phyloP scores from a whole-genome alignment of 768 basidiomycete genomes.

The Calocybe indica region DNA sequence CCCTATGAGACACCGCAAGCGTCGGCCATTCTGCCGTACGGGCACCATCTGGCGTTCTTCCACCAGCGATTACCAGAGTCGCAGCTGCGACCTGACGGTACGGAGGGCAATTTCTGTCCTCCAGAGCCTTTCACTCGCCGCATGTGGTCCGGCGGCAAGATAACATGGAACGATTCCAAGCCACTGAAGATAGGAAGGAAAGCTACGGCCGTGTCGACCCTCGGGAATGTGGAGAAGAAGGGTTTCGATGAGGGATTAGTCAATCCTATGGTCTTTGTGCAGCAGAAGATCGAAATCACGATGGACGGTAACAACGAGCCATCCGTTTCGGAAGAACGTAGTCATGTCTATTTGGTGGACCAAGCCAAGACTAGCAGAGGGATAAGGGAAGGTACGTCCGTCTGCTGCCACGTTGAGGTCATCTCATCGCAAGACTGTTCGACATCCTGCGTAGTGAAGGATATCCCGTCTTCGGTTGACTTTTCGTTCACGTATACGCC shows the following conservation, averaged over 20 bases:
- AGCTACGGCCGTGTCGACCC: conserved; percentile 40
- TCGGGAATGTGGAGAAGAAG: conserved; percentile 54
- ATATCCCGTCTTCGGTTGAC: conserved; percentile 40
- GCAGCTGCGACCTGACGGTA: conserved; percentile 59
- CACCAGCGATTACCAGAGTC: conserved; percentile 57
- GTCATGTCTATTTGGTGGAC: conserved; percentile 57
- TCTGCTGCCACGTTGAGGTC: neutral
- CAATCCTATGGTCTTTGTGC: conserved; percentile 71
- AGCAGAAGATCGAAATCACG: conserved; percentile 51
- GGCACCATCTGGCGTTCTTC: conserved; percentile 74
- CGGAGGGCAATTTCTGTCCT: conserved; percentile 66
- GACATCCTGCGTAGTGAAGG: conserved; percentile 34
- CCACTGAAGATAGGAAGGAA: conserved; percentile 49
- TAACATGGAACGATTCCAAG: conserved; percentile 48
- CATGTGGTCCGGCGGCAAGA: conserved; percentile 80
- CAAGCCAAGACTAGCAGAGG: conserved; percentile 20
- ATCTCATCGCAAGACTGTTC: neutral
- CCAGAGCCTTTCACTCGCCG: conserved; percentile 67
- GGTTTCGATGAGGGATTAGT: conserved; percentile 46
- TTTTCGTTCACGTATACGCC: conserved; percentile 67
- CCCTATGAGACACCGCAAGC: conserved; percentile 35
- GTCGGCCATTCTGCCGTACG: conserved; percentile 43
- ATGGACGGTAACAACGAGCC: conserved; percentile 36
- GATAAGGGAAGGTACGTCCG: conserved; percentile 37
- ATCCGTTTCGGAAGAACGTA: conserved; percentile 56